Conservation (phyloP, 305 asterid genomes). For the Solanum aculeatissimum region DNA sequence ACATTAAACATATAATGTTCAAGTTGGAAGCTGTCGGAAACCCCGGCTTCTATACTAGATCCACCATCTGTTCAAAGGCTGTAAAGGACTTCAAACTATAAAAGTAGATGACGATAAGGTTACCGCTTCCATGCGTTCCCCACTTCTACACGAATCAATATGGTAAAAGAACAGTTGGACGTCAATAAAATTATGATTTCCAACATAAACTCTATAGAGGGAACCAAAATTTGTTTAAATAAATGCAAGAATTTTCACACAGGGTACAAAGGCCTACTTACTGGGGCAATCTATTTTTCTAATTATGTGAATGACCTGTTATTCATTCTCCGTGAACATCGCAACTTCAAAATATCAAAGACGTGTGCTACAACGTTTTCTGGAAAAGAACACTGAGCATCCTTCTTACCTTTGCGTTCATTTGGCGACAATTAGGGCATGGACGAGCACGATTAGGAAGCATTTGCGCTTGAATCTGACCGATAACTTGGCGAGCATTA, state of each 20-base stretch:
- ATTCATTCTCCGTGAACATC: neutral
- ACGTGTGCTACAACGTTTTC: neutral
- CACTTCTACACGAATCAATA: neutral
- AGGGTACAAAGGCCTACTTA: neutral
- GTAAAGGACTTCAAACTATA: neutral
- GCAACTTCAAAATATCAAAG: neutral
- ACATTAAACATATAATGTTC: neutral
- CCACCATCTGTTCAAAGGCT: neutral
- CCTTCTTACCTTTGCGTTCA: slow-evolving; percentile 52
- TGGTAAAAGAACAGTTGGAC: neutral
- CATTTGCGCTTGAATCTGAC: slow-evolving; percentile 39
- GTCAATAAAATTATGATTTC: neutral
- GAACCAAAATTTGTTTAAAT: neutral
- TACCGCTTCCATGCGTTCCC: neutral
- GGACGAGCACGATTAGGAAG: slow-evolving; percentile 29
- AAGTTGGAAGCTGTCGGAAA: neutral
- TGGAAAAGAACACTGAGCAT: neutral
- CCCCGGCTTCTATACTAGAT: neutral
- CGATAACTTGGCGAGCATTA: slow-evolving; percentile 42
- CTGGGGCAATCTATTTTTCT: neutral
- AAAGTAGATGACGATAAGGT: neutral
- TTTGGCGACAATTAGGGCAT: slow-evolving; percentile 71
- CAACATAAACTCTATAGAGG: neutral
- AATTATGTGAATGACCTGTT: neutral
- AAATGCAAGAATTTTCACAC: neutral